Base-by-base conservation (phyloP, 148 eudicot genomes). In the Fallopia convolvulus region DNA sequence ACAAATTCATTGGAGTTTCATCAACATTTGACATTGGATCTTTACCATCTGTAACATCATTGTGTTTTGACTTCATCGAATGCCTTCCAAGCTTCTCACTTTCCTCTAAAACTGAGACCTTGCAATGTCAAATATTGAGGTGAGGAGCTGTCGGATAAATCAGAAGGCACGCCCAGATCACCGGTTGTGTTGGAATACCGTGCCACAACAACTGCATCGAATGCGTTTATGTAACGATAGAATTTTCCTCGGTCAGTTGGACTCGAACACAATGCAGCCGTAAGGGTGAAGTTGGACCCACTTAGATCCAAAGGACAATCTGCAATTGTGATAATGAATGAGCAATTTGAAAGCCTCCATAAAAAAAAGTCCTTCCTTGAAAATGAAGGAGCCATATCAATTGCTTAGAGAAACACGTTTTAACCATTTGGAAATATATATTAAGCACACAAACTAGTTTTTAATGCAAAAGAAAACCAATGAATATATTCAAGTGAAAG, bases 241-340 rank as follows among this genome's bases (percentile, higher is more conserved):
- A 98, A 95, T 70, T 85, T 93, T 60, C 83, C 94, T 79, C 97
- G 90, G 2, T 83, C 87, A 76, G 79, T 84, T 44, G 82, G 83
- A 32, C 77, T 83, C 56, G 98, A 90, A 79, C 99, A 95, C 17
- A 90, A 52, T 32, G 93, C 81, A 76, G 99, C 89, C 60, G 89
- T 88, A 7, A 88, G 80, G 8, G 97, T 90, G 73, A 91, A 86
- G 80, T 95, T 95, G 55, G 91, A 81, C 70, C 88, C 86, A 46
- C 85, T 88, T 80, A 95, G 79, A 80, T 93, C 90, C 85, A 95
- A 86, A n/a, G 98, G 99, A 79, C 99, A 95, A 81, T 86, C 99
- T 95, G 90, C 80, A 81, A 70, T 36, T 15, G 4, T 36, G 46
- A 36, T 15, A 68, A 39, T 33, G 15, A 32, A 32, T 58, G 65